phyloP scores from a whole-genome alignment of 2,329 filamentous ascomycete genomes.

The Spiromastix sp. region DNA sequence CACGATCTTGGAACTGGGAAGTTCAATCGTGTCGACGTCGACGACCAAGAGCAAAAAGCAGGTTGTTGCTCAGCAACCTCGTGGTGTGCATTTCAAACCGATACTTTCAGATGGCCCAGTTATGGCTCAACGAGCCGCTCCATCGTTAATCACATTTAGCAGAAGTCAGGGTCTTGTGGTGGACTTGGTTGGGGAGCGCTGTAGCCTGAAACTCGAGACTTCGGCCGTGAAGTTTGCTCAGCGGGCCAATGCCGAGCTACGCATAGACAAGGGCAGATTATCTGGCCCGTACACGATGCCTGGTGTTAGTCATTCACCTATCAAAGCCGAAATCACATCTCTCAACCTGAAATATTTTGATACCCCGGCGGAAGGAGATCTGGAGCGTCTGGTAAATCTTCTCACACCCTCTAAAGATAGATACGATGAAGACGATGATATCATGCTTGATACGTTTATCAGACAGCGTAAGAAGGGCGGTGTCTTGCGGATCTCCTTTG shows the following conservation, averaged over 20 bases:
- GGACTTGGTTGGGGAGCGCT: constrained; percentile 66
- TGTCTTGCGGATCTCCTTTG: constrained; percentile 61
- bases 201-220: constrained; percentile 62
- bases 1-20: constrained; percentile 79
- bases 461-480: constrained; percentile 78
- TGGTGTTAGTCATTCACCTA: constrained; percentile 40
- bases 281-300: constrained; percentile 48
- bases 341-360: constrained; percentile 63
- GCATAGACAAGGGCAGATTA: constrained; percentile 65
- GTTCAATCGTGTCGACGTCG: constrained; percentile 68
- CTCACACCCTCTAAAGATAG: constrained; percentile 88
- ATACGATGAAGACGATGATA: constrained; percentile 82
- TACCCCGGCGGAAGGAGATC: constrained; percentile 64
- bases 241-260: constrained; percentile 60
- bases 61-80: constrained; percentile 23
- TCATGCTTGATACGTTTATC: constrained; percentile 84
- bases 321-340: constrained; percentile 52
- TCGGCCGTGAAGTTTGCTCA: constrained; percentile 74
- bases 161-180: constrained; percentile 68
- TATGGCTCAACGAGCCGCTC: constrained; percentile 12
- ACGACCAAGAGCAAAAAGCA: constrained; percentile 34
- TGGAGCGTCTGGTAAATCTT: constrained; percentile 71
- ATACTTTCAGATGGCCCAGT: constrained; percentile 21
- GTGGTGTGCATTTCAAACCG: constrained; percentile 50
- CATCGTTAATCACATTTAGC: constrained; percentile 22